Evolutionary conservation across 108 stramenopile species (phyloP), one percentile per base, ranked within the genome.

Genomic region (Cylindrotheca closterium): DNA sequence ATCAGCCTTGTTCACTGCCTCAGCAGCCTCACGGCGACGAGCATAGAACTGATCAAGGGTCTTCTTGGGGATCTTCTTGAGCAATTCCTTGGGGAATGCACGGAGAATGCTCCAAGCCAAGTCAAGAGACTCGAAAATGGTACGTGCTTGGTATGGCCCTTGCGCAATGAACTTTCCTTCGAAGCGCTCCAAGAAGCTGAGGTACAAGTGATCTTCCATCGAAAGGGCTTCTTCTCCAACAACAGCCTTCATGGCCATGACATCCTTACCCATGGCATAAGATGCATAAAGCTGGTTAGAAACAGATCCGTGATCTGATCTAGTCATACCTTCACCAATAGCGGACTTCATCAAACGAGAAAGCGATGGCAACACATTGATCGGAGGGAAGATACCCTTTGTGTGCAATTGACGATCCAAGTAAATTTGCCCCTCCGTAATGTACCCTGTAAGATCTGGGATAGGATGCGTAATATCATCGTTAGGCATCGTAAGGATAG

Each of bases 381-480:
- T 99, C 27, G 99, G 99, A 55, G 99, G 99, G 96, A 98, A 99
- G 65, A 99, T 89, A 67, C 97, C 96, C 85, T 96, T 93, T 60
- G 93, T 97, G 79, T 98, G 96, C 55, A 99, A 79, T 77, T 96
- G 95, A 79, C 98, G 91, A 76, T 98, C 98, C 53, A 98, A 79
- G 81, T 97, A 97, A 67, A 98, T 98, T 82, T 98, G 99, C 57
- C 98, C 99, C 84, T 99, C 99, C 22, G 99, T 99, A 80, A 99
- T 99, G 87, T 99, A 99, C 58, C 99, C 99, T 51, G 99, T 99
- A 73, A 99, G 87, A 75, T 95, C 98, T 58, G 99, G 99, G 86
- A 99, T 99, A 58, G 99, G 99, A 81, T 99, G 99, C 48, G 99
- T 99, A 89, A 99, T 99, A 86, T 99, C 99, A 80, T 97, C 99